Evolutionary conservation across 148 eudicot species (phyloP).

Genomic region (Beta vulgaris): DNA sequence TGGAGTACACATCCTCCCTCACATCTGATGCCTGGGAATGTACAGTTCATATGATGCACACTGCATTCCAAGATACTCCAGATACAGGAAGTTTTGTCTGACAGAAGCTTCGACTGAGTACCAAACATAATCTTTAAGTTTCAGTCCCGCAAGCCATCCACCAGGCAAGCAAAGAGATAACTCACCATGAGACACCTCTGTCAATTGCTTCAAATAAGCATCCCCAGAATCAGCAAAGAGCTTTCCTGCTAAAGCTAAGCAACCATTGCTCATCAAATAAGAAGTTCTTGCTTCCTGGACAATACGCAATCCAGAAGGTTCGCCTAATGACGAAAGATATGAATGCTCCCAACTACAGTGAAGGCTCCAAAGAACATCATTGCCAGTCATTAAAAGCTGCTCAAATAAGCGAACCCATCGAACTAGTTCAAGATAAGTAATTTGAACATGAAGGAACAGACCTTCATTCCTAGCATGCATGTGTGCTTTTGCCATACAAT

Average conservation of each 20-base stretch:
- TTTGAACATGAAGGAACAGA: conserved; percentile 37
- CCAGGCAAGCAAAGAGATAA: conserved; percentile 62
- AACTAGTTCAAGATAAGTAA: conserved; percentile 79
- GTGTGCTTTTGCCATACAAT: conserved; percentile 87
- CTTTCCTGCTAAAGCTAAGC: conserved; percentile 22
- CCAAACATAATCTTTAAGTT: conserved; percentile 53
- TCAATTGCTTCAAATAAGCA: conserved; percentile 10
- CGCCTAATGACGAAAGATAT: conserved; percentile 84
- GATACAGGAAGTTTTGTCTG: conserved; percentile 63
- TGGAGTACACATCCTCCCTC: conserved; percentile 23
- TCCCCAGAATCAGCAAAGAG: conserved; percentile 8
- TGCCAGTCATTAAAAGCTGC: conserved; percentile 72
- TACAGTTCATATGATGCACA: conserved; percentile 37
- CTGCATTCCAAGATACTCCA: conserved; percentile 61
- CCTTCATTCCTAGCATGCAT: conserved; percentile 64
- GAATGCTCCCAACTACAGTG: conserved; percentile 89
- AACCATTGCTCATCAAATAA: conserved; percentile 39
- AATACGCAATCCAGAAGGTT: conserved; percentile 55
- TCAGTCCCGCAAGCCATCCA: conserved; percentile 81
- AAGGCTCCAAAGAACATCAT: conserved; percentile 68
- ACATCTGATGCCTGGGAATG: conserved; percentile 23
- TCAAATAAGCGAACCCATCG: conserved; percentile 89
- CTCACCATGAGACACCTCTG: conserved; percentile 17
- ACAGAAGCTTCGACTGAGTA: conserved; percentile 64
- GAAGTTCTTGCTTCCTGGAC: conserved; percentile 42